Percentiles rank a stretch among this genome's conserved stretches.
Evolutionary conservation across 2,329 filamentous ascomycete genomes (phyloP).

Genomic region (Mycocentrospora acerina): DNA sequence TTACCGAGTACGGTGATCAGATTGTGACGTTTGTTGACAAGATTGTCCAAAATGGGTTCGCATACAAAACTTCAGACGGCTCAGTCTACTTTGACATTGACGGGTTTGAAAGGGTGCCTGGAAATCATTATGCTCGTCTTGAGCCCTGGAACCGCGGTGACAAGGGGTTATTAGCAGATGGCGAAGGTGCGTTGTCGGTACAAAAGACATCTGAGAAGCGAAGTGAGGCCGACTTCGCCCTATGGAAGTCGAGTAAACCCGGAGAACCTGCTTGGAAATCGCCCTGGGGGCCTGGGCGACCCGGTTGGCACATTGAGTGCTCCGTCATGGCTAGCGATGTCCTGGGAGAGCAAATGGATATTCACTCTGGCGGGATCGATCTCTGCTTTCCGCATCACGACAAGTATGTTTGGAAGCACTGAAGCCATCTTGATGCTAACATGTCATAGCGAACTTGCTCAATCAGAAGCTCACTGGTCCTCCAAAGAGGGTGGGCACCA

Average conservation of each 20-base stretch:
- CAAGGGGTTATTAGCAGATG: slow-evolving; percentile 80
- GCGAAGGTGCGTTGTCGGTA: slow-evolving; percentile 74
- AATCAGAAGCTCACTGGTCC: slow-evolving; percentile 82
- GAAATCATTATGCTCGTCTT: slow-evolving; percentile 82
- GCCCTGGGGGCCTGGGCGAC: slow-evolving; percentile 82
- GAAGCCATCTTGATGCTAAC: slow-evolving; percentile 1
- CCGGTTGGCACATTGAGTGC: slow-evolving; percentile 98
- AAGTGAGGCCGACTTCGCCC: slow-evolving; percentile 78
- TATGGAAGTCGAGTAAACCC: slow-evolving; percentile 91
- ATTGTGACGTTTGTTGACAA: slow-evolving; percentile 83
- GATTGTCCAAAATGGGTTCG: slow-evolving; percentile 83
- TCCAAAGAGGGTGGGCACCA: slow-evolving; percentile 52
- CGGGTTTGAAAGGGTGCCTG: slow-evolving; percentile 73
- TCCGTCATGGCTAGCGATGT: slow-evolving; percentile 91
- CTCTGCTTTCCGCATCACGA: slow-evolving; percentile 77
- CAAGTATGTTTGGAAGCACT: slow-evolving; percentile 51
- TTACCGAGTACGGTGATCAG: slow-evolving; percentile 88
- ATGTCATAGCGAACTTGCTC: slow-evolving; percentile 65
- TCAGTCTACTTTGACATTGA: slow-evolving; percentile 94
- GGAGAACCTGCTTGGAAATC: slow-evolving; percentile 91
- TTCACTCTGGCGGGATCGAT: slow-evolving; percentile 91
- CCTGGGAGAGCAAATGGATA: slow-evolving; percentile 83
- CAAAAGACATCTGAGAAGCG: slow-evolving; percentile 66
- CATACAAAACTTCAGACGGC: slow-evolving; percentile 72
- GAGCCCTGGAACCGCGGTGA: slow-evolving; percentile 85